A percentile compares a stretch with the other conserved stretches of the same genome.
Conservation (phyloP, 176 grass and related monocot species). For the Lolium perenne region DNA sequence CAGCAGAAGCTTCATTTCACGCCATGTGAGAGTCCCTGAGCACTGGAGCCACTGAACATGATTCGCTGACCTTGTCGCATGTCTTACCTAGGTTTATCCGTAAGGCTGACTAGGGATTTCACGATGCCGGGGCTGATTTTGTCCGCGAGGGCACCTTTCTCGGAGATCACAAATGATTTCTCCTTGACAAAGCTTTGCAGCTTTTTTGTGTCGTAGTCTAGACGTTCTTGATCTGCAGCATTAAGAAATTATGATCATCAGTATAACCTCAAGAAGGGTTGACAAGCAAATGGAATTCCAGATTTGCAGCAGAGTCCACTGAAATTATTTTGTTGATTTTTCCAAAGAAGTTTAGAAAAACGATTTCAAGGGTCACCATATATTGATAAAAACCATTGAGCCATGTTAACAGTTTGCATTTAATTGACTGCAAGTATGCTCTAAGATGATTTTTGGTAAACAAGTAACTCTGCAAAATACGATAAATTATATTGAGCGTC, state of each 20-base stretch:
- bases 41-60: not conserved
- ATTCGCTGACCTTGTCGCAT: not conserved
- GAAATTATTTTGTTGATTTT: not conserved
- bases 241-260: not conserved
- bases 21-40: too few species aligned
- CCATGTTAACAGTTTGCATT: not conserved
- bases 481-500: not conserved
- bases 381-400: not conserved
- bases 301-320: not conserved
- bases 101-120: slow-evolving; percentile 67
- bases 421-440: not conserved
- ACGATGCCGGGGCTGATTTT: slow-evolving; percentile 62
- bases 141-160: slow-evolving; percentile 82
- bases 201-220: slow-evolving; percentile 85
- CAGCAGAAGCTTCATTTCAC: slow-evolving; percentile 24
- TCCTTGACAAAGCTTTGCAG: slow-evolving; percentile 88
- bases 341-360: not conserved
- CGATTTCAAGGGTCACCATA: too few species aligned
- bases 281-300: not conserved
- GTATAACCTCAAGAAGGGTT: not conserved
- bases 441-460: not conserved
- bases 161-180: slow-evolving; percentile 78
- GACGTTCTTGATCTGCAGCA: slow-evolving; percentile 63
- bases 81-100: slow-evolving; percentile 56
- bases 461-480: not conserved